Evolutionary conservation across 1,284 basidiomycete species (phyloP).

Genomic region (Puccinia hordei): DNA sequence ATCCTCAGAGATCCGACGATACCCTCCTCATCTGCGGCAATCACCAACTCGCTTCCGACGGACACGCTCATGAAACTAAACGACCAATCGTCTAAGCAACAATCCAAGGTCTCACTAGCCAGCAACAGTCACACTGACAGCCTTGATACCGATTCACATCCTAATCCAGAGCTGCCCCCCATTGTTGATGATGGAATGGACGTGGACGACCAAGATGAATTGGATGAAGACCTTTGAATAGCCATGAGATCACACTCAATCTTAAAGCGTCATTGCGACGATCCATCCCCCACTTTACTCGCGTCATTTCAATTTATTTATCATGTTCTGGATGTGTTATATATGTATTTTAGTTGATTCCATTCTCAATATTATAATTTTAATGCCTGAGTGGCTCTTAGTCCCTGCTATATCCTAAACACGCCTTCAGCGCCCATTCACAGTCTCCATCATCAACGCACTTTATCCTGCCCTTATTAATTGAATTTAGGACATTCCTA

Average conservation of each 20-base stretch:
- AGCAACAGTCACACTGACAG: not conserved
- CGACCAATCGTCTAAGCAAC: not conserved
- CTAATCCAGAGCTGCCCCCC: not conserved
- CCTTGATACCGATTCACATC: not conserved
- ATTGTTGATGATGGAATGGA: conserved; percentile 22
- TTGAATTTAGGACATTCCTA: too few relatives aligned
- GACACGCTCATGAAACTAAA: not conserved
- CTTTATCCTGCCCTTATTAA: too few relatives aligned
- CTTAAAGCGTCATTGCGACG: too few relatives aligned
- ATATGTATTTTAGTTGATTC: conserved; percentile 1
- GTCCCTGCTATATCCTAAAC: not conserved
- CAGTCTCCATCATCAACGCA: not conserved
- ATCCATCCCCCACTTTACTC: not conserved
- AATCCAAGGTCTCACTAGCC: not conserved
- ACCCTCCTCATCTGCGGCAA: conserved; percentile 37
- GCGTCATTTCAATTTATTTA: not conserved
- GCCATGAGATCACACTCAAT: not conserved
- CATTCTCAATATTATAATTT: not conserved
- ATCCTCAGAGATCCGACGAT: conserved; percentile 39
- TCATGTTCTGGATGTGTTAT: not conserved
- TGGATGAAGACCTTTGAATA: conserved; percentile 27
- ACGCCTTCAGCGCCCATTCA: not conserved
- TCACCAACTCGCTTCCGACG: conserved; percentile 36
- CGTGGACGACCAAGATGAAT: conserved; percentile 34
- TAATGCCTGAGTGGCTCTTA: not conserved